Evolutionary conservation across 1,284 basidiomycete species (phyloP).

Genomic region (Sporisorium sorghi): DNA sequence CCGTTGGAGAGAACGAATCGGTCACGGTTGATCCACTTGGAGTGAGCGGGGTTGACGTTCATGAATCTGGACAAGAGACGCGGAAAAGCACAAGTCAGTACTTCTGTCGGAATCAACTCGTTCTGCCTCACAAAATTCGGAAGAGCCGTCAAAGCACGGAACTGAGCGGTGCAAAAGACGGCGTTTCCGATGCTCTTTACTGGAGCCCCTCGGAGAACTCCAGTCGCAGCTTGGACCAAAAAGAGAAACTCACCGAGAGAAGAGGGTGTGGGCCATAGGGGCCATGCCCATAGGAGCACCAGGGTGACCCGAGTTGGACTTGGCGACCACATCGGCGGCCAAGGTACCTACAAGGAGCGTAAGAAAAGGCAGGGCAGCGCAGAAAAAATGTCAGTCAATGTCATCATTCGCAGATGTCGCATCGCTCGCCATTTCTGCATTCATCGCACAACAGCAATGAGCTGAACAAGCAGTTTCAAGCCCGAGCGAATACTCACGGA

Average conservation of each 20-base stretch:
- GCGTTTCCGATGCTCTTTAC: neutral
- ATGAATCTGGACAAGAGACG: slow-evolving; percentile 79
- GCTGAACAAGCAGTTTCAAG: slow-evolving; percentile 4
- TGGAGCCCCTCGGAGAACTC: neutral
- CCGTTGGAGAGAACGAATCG: slow-evolving; percentile 78
- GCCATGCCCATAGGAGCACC: slow-evolving; percentile 78
- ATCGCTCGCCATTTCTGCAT: neutral
- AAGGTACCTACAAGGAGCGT: slow-evolving; percentile 39
- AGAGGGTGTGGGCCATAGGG: slow-evolving; percentile 87
- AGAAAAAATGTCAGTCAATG: neutral
- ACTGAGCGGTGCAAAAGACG: neutral
- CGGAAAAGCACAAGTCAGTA: too few relatives aligned
- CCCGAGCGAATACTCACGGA: slow-evolving; percentile 47
- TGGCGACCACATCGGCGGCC: slow-evolving; percentile 61
- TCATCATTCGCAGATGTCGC: neutral
- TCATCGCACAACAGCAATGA: neutral
- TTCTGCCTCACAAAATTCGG: neutral
- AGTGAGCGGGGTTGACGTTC: slow-evolving; percentile 85
- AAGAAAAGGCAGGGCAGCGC: neutral
- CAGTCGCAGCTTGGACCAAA: neutral
- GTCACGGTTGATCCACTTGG: slow-evolving; percentile 77
- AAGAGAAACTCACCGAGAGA: slow-evolving; percentile 77
- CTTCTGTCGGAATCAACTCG: neutral
- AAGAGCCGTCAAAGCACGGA: neutral
- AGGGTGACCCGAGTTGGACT: slow-evolving; percentile 78